Conservation (phyloP, 1,284 basidiomycete species). For the Moniliella sp. region DNA sequence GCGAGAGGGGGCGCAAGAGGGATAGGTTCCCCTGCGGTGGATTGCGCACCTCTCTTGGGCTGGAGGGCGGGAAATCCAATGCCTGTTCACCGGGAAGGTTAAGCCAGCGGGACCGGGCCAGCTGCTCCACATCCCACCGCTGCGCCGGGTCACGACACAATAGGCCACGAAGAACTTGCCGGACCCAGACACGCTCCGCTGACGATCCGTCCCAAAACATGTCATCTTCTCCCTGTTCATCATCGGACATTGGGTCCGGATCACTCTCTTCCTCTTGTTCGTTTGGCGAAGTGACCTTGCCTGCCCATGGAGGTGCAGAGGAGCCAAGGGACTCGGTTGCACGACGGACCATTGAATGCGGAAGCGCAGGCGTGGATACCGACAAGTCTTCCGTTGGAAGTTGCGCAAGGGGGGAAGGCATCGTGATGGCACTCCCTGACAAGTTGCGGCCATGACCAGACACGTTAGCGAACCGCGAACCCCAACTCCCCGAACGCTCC, state of each 20-base stretch:
- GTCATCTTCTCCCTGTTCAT: conserved; percentile 10
- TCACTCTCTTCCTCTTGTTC: conserved; percentile 10
- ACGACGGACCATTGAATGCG: not conserved
- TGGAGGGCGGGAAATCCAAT: no score
- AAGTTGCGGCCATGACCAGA: not conserved
- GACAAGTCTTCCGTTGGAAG: no score
- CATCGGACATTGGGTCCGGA: conserved; percentile 16
- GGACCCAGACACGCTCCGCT: conserved; percentile 13
- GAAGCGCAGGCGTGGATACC: not conserved
- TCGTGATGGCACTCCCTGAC: no score
- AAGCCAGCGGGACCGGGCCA: no score
- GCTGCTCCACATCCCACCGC: conserved; percentile 14
- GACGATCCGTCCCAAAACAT: conserved; percentile 13
- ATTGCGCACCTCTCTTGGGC: no score
- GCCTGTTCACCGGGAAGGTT: no score
- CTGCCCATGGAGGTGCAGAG: not conserved
- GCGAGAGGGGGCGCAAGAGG: no score
- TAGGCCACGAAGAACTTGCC: conserved; percentile 13
- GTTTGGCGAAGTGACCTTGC: conserved; percentile 6
- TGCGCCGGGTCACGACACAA: conserved; percentile 15
- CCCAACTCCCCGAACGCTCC: conserved; percentile 2
- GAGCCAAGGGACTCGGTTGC: not conserved
- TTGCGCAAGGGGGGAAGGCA: no score
- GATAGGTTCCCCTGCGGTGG: no score
- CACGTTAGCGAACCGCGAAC: not conserved